phyloP scores from a whole-genome alignment of 2,329 filamentous ascomycete species.

The Ophiobolus disseminans region DNA sequence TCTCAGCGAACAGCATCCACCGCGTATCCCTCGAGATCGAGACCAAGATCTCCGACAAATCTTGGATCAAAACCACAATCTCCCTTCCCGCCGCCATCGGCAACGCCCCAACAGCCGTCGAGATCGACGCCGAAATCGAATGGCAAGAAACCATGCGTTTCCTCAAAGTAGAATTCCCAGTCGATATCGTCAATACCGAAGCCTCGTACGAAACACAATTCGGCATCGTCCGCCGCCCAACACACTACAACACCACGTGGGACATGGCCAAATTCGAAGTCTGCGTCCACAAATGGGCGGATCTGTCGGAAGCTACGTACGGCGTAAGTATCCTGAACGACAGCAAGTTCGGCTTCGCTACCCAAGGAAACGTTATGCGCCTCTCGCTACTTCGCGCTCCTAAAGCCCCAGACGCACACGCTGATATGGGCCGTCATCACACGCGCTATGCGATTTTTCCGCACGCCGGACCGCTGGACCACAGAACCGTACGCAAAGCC shows the following conservation, averaged over 20 bases:
- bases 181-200: conserved; percentile 87
- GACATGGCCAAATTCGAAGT: conserved; percentile 99
- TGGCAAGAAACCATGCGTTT: conserved; percentile 98
- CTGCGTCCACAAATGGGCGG: conserved; percentile 93
- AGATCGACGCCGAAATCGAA: conserved; percentile 85
- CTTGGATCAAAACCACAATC: conserved; percentile 85
- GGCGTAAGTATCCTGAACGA: conserved; percentile 94
- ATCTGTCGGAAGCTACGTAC: conserved; percentile 85
- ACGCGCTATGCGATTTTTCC: conserved; percentile 93
- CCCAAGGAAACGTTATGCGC: conserved; percentile 86
- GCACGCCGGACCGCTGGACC: conserved; percentile 74
- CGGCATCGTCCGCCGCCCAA: conserved; percentile 85
- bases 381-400: conserved; percentile 84
- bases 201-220: conserved; percentile 96
- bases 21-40: conserved; percentile 82
- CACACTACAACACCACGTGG: conserved; percentile 98
- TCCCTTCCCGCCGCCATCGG: conserved; percentile 74
- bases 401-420: conserved; percentile 91
- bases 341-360: conserved; percentile 95
- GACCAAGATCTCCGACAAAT: conserved; percentile 85
- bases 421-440: conserved; percentile 88
- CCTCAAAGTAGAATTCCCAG: conserved; percentile 97
- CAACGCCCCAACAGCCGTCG: conserved; percentile 72
- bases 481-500: conserved; percentile 79
- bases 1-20: conserved; percentile 75